Evolutionary conservation across 2,329 filamentous ascomycete species (phyloP), one percentile per base, ranked within the genome.

Genomic region (Fusarium pseudonygamai): DNA sequence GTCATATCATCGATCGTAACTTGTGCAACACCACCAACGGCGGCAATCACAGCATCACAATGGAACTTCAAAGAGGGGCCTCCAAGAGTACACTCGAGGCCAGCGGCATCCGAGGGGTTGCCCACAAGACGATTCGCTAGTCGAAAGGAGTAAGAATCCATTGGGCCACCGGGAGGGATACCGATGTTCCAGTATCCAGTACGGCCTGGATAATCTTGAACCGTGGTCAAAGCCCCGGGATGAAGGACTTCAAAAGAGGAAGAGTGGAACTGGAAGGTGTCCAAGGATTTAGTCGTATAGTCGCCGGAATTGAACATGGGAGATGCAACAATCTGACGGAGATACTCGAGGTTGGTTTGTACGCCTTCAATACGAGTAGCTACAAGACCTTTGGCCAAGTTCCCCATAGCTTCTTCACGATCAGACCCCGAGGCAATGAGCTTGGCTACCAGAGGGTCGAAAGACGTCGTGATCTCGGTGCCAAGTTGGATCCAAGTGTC

Each of bases 391-490:
- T 85, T 81, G 0, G 85, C 85, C 24, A 94, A 83, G 67, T 92
- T 93, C 58, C 88, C 85, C 11, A 93, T 84, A 2, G 92, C 91
- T 45, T 89, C 87, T 67, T 87, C 81, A 30, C 93, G 86, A 49
- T 87, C 86, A 2, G 84, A 82, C 0, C 89, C 92, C 58, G 87
- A 86, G 1, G 93, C 90, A 60, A 94, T 94, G 71, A 94, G 83
- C 78, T 95, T 94, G 3, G 92, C 90, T 55, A 95, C 90, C 86
- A 94, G 91, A 1, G 93, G 92, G 75, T 95, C 93, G 78, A 94
- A 95, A 72, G 93, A 90, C 8, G 91, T 90, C 0, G 92, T 93
- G 4, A 95, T 89, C 74, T 92, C 88, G 64, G 93, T 92, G 11
- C 92, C 92, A 36, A 88, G 84, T 28, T 90, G 86, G 71, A 95